Evolutionary conservation across 768 basidiomycete species (phyloP).

Genomic region (Lactarius trivialis): DNA sequence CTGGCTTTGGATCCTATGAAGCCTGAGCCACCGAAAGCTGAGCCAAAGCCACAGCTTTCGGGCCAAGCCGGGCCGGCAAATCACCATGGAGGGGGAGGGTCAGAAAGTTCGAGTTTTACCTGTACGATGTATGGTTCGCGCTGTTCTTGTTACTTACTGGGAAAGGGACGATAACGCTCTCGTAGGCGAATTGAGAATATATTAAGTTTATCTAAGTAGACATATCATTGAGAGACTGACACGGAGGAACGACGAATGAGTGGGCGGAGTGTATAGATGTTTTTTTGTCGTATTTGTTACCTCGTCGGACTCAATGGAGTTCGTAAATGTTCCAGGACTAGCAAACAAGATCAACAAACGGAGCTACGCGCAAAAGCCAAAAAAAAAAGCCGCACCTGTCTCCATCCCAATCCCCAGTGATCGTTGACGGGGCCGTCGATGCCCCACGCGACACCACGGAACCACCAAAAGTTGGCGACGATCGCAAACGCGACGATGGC

Average conservation of each 20-base stretch:
- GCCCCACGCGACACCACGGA: constrained; percentile 82
- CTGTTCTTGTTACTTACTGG: neutral
- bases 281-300: neutral
- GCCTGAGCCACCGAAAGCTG: too few species aligned
- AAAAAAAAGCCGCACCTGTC: constrained; percentile 48
- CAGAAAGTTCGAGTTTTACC: too few species aligned
- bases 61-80: too few species aligned
- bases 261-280: neutral
- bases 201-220: constrained; percentile 18
- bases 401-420: constrained; percentile 75
- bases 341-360: neutral
- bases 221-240: neutral
- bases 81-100: too few species aligned
- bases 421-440: constrained; percentile 83
- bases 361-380: neutral
- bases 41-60: too few species aligned
- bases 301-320: neutral
- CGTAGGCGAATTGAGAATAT: neutral
- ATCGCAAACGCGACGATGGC: constrained; percentile 51
- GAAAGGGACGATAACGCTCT: neutral
- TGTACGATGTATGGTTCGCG: neutral
- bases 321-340: constrained; percentile 34
- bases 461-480: constrained; percentile 91
- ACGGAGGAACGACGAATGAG: neutral
- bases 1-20: too few species aligned